Evolutionary conservation across 495 filamentous ascomycete species (phyloP).

Genomic region (Tuber microsphaerosporum): DNA sequence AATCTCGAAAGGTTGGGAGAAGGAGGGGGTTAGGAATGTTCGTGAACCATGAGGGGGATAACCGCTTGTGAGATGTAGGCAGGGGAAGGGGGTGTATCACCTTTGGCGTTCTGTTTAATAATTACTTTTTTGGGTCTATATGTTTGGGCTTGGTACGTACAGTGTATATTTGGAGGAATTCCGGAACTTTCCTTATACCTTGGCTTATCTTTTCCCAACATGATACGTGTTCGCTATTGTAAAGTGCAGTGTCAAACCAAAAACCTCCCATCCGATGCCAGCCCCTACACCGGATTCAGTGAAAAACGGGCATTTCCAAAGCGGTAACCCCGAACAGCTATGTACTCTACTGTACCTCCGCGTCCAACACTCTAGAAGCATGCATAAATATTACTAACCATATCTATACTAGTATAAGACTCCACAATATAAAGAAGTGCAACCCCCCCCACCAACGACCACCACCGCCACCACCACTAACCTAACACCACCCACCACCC

Average conservation of each 20-base stretch:
- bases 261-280: neutral
- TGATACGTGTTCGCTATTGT: neutral
- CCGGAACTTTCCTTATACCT: neutral
- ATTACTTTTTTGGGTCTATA: neutral
- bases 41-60: neutral
- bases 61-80: neutral
- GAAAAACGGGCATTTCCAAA: neutral
- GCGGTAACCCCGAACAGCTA: neutral
- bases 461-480: too few relatives aligned
- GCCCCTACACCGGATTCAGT: neutral
- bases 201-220: neutral
- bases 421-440: too few relatives aligned
- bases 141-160: neutral
- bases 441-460: too few relatives aligned
- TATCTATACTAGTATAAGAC: too few relatives aligned
- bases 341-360: too few relatives aligned
- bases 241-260: neutral
- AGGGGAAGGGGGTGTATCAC: neutral
- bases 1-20: slow-evolving; percentile 20
- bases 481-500: too few relatives aligned
- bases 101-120: neutral
- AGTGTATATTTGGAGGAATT: neutral
- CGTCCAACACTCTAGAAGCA: too few relatives aligned
- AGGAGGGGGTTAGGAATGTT: neutral
- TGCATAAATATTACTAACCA: too few relatives aligned